These are phyloP conservation scores for Salix purpurea DNA, from an alignment of 345 rosid species.

Conservation along the genomic window DNA sequence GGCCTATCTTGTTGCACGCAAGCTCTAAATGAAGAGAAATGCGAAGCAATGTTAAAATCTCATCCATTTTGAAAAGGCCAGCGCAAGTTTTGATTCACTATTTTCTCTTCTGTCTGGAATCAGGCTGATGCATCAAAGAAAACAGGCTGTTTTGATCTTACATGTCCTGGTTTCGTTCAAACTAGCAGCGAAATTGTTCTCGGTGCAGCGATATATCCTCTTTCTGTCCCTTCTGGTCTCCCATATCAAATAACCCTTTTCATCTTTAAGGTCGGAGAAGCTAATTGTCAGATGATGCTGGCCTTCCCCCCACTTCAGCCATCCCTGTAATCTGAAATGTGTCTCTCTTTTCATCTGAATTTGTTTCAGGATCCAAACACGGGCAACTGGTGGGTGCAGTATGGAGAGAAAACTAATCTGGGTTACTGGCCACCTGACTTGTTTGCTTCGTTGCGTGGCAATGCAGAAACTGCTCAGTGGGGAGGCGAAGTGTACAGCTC, in stretches of 20 bases:
- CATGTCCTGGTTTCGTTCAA: constrained; percentile 60
- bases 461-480: constrained; percentile 46
- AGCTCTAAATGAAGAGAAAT: background rate
- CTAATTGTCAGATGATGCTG: background rate
- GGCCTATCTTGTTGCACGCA: background rate
- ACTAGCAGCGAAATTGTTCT: constrained; percentile 50
- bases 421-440: constrained; percentile 53
- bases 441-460: constrained; percentile 24
- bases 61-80: too few relatives aligned
- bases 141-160: constrained; percentile 61
- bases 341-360: background rate
- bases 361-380: constrained; percentile 37
- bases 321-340: background rate
- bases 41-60: too few relatives aligned
- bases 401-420: constrained; percentile 40
- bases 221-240: constrained; percentile 35
- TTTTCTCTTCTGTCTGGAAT: background rate
- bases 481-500: constrained; percentile 63
- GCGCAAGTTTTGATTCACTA: too few relatives aligned
- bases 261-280: constrained; percentile 37
- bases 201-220: constrained; percentile 51
- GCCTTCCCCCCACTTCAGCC: too few relatives aligned
- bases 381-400: constrained; percentile 52
- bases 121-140: constrained; percentile 42
- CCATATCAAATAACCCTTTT: constrained; percentile 46